A percentile compares a stretch with the other conserved stretches of the same genome.
Conservation (phyloP, 2,329 filamentous ascomycete genomes). For the Tolypocladium guangdongense region DNA sequence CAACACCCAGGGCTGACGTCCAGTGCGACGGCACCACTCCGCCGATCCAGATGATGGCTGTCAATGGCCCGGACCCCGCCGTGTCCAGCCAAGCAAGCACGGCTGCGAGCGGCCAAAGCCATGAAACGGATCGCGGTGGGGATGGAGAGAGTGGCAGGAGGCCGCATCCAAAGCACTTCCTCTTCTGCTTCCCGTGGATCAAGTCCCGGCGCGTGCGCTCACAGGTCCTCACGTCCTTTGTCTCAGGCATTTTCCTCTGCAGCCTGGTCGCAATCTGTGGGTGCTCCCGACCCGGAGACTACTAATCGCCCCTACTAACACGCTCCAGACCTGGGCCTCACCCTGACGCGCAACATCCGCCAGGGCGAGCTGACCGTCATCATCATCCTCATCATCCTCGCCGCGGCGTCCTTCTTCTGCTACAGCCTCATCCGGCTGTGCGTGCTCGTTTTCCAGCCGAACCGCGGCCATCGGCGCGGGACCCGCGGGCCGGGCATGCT, state of each 20-base stretch:
- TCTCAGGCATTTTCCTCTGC: slow-evolving; percentile 53
- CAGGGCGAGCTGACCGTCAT: slow-evolving; percentile 68
- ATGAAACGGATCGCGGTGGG: not conserved
- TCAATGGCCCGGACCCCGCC: not conserved
- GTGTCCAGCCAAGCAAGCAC: not conserved
- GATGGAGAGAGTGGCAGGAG: slow-evolving; percentile 3
- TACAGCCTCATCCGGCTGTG: slow-evolving; percentile 66
- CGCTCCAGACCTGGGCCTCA: slow-evolving; percentile 57
- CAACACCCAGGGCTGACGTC: not conserved
- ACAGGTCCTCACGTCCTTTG: slow-evolving; percentile 48
- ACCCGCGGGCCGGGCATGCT: slow-evolving; percentile 29
- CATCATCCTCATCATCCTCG: slow-evolving; percentile 65
- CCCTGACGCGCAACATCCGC: slow-evolving; percentile 51
- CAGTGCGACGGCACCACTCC: not conserved
- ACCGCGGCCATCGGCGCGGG: slow-evolving; percentile 12
- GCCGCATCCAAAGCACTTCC: slow-evolving; percentile 28
- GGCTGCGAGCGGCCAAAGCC: not conserved
- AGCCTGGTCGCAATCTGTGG: slow-evolving; percentile 55
- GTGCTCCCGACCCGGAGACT: slow-evolving; percentile 17
- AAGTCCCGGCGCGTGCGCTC: slow-evolving; percentile 40
- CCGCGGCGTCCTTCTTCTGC: slow-evolving; percentile 68
- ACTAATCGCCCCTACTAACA: not conserved
- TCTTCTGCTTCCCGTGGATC: slow-evolving; percentile 46
- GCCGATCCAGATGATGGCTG: not conserved
- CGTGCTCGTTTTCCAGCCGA: slow-evolving; percentile 48